These are phyloP conservation scores for Exophiala alcalophila DNA, from an alignment of 2,329 filamentous ascomycete genomes.

Conservation along the genomic window DNA sequence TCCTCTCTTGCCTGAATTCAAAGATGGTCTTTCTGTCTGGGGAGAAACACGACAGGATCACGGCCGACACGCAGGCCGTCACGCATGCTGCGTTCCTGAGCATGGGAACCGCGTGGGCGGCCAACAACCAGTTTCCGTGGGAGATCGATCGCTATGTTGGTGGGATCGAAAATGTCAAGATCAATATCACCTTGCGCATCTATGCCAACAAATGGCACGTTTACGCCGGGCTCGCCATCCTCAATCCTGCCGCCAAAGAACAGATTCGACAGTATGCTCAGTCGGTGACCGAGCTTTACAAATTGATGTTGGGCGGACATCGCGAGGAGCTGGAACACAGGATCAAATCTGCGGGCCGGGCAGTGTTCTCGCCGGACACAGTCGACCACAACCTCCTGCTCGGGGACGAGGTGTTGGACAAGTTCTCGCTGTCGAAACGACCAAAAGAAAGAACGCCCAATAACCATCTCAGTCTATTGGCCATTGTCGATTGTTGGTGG, in stretches of 20 bases:
- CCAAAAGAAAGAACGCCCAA: conserved; percentile 71
- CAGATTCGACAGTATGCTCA: conserved; percentile 94
- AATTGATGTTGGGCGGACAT: conserved; percentile 89
- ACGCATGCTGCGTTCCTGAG: conserved; percentile 95
- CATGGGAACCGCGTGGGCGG: conserved; percentile 98
- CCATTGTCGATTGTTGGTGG: conserved; percentile 99
- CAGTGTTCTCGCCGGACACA: conserved; percentile 58
- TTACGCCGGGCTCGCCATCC: conserved; percentile 92
- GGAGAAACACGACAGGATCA: conserved; percentile 89
- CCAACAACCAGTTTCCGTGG: conserved; percentile 94
- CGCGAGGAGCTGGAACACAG: conserved; percentile 68
- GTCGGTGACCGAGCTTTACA: conserved; percentile 90
- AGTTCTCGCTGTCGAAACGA: conserved; percentile 75
- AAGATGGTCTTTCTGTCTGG: conserved; percentile 86
- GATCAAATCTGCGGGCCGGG: conserved; percentile 74
- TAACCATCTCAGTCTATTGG: conserved; percentile 88
- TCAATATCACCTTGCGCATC: conserved; percentile 95
- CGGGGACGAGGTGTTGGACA: conserved; percentile 76
- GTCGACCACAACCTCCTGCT: conserved; percentile 66
- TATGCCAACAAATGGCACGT: conserved; percentile 99
- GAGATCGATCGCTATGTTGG: conserved; percentile 92
- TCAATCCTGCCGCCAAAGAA: conserved; percentile 86
- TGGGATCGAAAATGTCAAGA: conserved; percentile 98
- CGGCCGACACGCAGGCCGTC: conserved; percentile 95
- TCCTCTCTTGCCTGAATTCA: conserved; percentile 79